Conservation (phyloP, 192 early-diverging fungal species). For the Podila horticola region DNA sequence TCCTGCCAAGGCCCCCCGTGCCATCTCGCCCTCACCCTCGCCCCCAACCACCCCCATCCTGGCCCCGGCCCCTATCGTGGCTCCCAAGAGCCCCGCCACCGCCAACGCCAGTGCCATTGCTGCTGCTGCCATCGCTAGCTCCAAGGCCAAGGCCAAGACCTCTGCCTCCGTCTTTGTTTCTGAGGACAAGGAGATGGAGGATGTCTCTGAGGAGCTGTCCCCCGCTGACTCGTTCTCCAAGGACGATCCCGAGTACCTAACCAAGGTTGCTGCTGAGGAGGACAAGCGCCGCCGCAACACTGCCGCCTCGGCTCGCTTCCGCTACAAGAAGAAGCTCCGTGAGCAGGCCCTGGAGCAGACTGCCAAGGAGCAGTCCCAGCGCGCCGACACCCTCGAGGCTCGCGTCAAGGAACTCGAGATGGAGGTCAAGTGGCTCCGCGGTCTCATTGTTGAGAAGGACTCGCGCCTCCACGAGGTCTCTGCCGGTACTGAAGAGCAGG, state of each 20-base stretch:
- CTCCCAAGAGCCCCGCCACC: conserved; percentile 47
- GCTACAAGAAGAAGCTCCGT: conserved; percentile 94
- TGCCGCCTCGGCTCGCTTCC: conserved; percentile 94
- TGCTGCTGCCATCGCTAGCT: conserved; percentile 26
- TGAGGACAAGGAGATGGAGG: conserved; percentile 14
- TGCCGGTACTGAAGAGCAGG: conserved; percentile 32
- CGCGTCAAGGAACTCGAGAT: conserved; percentile 88
- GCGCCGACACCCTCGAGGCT: conserved; percentile 79
- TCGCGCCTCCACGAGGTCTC: conserved; percentile 52
- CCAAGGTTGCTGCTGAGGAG: conserved; percentile 66
- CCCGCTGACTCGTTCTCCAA: conserved; percentile 28
- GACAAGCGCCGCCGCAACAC: conserved; percentile 97
- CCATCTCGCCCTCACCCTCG: conserved; percentile 18
- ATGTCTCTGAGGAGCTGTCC: conserved; percentile 9
- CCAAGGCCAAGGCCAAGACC: not conserved
- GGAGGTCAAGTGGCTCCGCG: conserved; percentile 92
- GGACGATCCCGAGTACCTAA: conserved; percentile 42
- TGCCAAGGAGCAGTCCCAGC: conserved; percentile 79
- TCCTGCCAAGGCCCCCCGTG: conserved; percentile 4
- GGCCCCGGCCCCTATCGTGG: conserved; percentile 4
- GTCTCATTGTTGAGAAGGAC: conserved; percentile 84
- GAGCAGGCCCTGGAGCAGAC: conserved; percentile 89
- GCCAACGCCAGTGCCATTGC: conserved; percentile 26
- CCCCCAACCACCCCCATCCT: not conserved
- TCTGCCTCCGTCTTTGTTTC: not conserved